Conservation (phyloP, 2,329 filamentous ascomycete species). For the Phyllosticta ampelicida region DNA sequence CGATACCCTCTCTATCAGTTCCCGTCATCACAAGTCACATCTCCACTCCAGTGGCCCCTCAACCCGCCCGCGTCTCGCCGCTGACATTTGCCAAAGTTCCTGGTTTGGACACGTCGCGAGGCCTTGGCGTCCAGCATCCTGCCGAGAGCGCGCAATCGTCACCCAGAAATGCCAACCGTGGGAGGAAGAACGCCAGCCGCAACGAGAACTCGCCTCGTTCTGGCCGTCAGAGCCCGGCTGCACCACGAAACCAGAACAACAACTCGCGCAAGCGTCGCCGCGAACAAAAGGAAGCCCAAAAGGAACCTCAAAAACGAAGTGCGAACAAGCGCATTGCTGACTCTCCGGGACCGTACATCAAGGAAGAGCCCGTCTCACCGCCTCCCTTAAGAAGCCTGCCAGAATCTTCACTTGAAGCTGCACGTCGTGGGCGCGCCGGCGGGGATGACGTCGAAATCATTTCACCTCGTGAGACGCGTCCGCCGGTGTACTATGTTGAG, state of each 20-base stretch:
- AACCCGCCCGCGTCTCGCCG: constrained; percentile 58
- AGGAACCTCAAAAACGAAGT: constrained; percentile 28
- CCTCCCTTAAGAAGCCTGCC: constrained; percentile 39
- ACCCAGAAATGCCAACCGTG: constrained; percentile 8
- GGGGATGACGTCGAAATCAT: constrained; percentile 29
- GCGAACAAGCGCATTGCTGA: constrained; percentile 12
- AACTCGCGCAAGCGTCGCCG: constrained; percentile 43
- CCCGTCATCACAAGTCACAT: constrained; percentile 58
- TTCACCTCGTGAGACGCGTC: constrained; percentile 28
- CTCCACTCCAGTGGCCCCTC: constrained; percentile 61
- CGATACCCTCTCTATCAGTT: constrained; percentile 21
- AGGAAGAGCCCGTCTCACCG: constrained; percentile 52
- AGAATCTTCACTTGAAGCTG: constrained; percentile 26
- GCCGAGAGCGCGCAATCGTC: constrained; percentile 10
- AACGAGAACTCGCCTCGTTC: constrained; percentile 17
- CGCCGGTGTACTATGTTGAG: constrained; percentile 37
- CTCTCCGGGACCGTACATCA: constrained; percentile 42
- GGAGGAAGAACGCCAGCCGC: constrained; percentile 6
- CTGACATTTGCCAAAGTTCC: constrained; percentile 43
- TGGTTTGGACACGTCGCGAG: constrained; percentile 38
- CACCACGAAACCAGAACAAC: constrained; percentile 30
- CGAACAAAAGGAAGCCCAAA: constrained; percentile 27
- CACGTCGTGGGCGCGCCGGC: constrained; percentile 28
- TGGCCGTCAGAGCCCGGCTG: constrained; percentile 35
- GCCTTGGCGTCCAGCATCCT: constrained; percentile 26